Conservation (phyloP, 768 basidiomycete genomes). For the Atractiella rhizophila region DNA sequence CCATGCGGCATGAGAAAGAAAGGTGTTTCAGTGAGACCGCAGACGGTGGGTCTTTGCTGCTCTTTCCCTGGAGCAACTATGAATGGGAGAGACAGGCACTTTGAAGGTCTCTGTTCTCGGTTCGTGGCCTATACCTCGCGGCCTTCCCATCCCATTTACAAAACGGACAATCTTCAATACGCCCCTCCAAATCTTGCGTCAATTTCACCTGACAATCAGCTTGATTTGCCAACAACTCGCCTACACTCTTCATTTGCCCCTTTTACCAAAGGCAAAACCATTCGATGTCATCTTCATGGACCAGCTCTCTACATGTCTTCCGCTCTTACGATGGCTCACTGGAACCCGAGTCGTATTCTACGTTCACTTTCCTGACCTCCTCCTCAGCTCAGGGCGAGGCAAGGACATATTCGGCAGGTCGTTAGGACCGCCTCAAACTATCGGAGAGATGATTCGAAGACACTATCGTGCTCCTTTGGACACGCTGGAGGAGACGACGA, state of each 20-base stretch:
- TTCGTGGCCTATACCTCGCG: no score
- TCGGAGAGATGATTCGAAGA: slow-evolving; percentile 31
- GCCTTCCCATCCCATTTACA: slow-evolving; percentile 53
- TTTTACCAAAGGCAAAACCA: slow-evolving; percentile 2
- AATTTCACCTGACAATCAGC: slow-evolving; percentile 49
- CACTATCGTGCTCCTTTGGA: slow-evolving; percentile 77
- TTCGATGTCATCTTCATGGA: slow-evolving; percentile 77
- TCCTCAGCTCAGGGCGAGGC: slow-evolving; percentile 30
- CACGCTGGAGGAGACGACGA: slow-evolving; percentile 65
- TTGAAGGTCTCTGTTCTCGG: slow-evolving; percentile 46
- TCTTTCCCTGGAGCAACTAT: neutral
- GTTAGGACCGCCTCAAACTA: no score
- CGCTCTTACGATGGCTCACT: slow-evolving; percentile 42
- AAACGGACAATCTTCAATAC: slow-evolving; percentile 71
- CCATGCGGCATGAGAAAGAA: slow-evolving; percentile 52
- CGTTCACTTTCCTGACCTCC: slow-evolving; percentile 91
- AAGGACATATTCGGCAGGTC: slow-evolving; percentile 35
- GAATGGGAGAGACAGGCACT: slow-evolving; percentile 32
- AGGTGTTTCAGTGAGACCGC: slow-evolving; percentile 74
- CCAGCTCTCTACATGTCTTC: slow-evolving; percentile 77
- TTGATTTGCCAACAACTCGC: slow-evolving; percentile 28
- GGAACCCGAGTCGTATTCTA: slow-evolving; percentile 79
- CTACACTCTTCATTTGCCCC: slow-evolving; percentile 12
- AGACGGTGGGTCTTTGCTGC: slow-evolving; percentile 35
- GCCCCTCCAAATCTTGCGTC: slow-evolving; percentile 61